phyloP scores from a whole-genome alignment of 805 yeast species.

The Wickerhamomyces silvicola region DNA sequence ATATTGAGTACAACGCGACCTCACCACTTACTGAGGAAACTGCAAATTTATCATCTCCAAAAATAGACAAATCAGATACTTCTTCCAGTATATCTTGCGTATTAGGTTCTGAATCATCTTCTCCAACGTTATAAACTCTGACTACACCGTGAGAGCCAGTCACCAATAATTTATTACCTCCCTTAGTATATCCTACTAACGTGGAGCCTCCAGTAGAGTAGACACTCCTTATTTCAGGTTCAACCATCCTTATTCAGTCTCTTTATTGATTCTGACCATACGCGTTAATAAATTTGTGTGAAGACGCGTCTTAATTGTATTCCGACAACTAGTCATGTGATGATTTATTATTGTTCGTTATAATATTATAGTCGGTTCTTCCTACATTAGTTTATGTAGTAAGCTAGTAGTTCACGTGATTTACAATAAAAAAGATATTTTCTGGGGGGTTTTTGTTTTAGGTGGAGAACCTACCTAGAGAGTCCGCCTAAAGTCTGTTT shows the following conservation, averaged over 20 bases:
- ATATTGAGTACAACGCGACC: constrained; percentile 18
- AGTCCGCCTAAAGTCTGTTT: too few species aligned
- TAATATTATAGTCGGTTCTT: too few species aligned
- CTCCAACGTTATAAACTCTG: constrained; percentile 12
- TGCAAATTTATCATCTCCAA: constrained; percentile 14
- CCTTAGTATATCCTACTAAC: constrained; percentile 10
- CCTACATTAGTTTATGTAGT: too few species aligned
- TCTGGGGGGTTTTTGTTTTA: too few species aligned
- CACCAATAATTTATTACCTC: constrained; percentile 16
- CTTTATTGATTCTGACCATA: neutral
- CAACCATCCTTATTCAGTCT: constrained; percentile 7
- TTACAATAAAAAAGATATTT: too few species aligned
- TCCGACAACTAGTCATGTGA: too few species aligned
- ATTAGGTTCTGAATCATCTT: constrained; percentile 21
- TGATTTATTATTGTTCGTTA: too few species aligned
- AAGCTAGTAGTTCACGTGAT: too few species aligned
- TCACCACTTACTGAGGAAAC: constrained; percentile 19
- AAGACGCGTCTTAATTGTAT: neutral
- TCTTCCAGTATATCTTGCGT: constrained; percentile 19
- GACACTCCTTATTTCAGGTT: constrained; percentile 13
- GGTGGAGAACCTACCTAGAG: too few species aligned
- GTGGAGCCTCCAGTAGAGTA: constrained; percentile 21
- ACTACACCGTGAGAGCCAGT: constrained; percentile 19
- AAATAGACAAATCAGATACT: constrained; percentile 11
- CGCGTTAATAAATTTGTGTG: neutral